phyloP scores from a whole-genome alignment of 495 filamentous ascomycete genomes.

The Neurospora tetrasperma region DNA sequence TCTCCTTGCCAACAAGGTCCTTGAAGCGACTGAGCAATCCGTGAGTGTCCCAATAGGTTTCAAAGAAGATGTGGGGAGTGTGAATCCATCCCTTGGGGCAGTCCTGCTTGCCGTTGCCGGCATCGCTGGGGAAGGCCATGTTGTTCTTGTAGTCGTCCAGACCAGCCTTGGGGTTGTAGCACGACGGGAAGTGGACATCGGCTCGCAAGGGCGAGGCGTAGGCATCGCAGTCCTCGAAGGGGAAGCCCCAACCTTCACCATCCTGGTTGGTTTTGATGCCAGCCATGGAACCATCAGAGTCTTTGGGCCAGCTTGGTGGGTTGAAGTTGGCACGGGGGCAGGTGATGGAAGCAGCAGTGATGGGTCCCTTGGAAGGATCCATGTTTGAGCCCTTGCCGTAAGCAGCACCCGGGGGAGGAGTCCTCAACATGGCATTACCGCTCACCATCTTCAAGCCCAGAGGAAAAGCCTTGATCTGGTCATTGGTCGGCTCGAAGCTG shows the following conservation, averaged over 20 bases:
- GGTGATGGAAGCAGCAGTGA: constrained; percentile 36
- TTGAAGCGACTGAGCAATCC: constrained; percentile 39
- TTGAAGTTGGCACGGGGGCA: constrained; percentile 37
- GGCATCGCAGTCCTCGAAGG: constrained; percentile 42
- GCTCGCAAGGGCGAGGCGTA: constrained; percentile 45
- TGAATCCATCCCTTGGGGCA: constrained; percentile 54
- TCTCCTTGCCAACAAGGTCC: constrained; percentile 45
- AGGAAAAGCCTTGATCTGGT: constrained; percentile 57
- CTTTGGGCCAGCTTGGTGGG: constrained; percentile 40
- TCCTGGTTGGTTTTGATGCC: constrained; percentile 42
- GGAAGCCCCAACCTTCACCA: constrained; percentile 39
- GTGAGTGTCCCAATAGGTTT: constrained; percentile 55
- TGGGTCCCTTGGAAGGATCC: constrained; percentile 30
- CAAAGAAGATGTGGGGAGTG: constrained; percentile 53
- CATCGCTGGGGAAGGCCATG: constrained; percentile 41
- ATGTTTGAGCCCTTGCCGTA: constrained; percentile 15
- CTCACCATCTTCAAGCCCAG: constrained; percentile 60
- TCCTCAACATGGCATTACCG: constrained; percentile 47
- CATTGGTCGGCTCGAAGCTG: constrained; percentile 46
- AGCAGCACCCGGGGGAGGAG: constrained; percentile 23
- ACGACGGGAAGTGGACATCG: constrained; percentile 44
- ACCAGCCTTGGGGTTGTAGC: constrained; percentile 50
- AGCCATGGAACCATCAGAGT: constrained; percentile 35
- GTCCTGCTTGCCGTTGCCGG: constrained; percentile 40
- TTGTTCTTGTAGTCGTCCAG: constrained; percentile 39